Conservation (phyloP, 2,329 filamentous ascomycete species). For the Phyllosticta citriasiana region DNA sequence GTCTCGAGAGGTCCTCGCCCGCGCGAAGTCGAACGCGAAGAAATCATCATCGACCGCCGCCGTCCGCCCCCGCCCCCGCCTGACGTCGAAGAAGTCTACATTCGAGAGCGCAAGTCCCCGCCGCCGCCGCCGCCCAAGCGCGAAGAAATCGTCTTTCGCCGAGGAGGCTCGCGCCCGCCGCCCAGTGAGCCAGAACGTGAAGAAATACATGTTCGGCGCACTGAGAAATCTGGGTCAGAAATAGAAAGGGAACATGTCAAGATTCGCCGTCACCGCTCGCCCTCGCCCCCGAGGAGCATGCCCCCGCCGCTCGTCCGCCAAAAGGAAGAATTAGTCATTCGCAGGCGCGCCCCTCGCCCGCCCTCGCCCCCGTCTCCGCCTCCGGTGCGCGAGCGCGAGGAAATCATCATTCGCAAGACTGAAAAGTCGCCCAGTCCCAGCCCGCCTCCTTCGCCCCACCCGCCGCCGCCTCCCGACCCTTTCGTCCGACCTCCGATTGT, state of each 20-base stretch:
- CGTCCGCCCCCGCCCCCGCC: slow-evolving; percentile 15
- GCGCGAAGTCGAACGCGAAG: slow-evolving; percentile 17
- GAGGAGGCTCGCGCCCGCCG: slow-evolving; percentile 24
- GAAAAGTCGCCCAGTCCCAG: slow-evolving; percentile 41
- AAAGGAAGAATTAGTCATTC: slow-evolving; percentile 32
- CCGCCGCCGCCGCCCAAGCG: slow-evolving; percentile 12
- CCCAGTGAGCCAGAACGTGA: slow-evolving; percentile 32
- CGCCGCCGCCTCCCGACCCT: slow-evolving; percentile 46
- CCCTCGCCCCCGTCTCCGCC: slow-evolving; percentile 25
- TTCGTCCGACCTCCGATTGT: slow-evolving; percentile 72
- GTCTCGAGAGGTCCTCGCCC: slow-evolving; percentile 25
- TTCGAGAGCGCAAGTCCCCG: slow-evolving; percentile 6
- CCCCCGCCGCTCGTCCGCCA: slow-evolving; percentile 23
- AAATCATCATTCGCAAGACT: slow-evolving; percentile 38
- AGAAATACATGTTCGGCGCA: slow-evolving; percentile 39
- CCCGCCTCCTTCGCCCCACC: slow-evolving; percentile 34
- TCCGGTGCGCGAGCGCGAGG: slow-evolving; percentile 25
- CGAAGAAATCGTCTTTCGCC: slow-evolving; percentile 35
- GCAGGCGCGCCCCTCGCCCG: slow-evolving; percentile 27
- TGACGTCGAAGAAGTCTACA: slow-evolving; percentile 10
- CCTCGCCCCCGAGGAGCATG: slow-evolving; percentile 14
- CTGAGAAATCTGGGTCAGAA: slow-evolving; percentile 23
- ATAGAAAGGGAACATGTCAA: slow-evolving; percentile 33
- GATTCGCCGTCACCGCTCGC: slow-evolving; percentile 20
- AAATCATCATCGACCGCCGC: slow-evolving; percentile 7